Evolutionary conservation across 129 eudicot species (phyloP).

Genomic region (Deinandra increscens): DNA sequence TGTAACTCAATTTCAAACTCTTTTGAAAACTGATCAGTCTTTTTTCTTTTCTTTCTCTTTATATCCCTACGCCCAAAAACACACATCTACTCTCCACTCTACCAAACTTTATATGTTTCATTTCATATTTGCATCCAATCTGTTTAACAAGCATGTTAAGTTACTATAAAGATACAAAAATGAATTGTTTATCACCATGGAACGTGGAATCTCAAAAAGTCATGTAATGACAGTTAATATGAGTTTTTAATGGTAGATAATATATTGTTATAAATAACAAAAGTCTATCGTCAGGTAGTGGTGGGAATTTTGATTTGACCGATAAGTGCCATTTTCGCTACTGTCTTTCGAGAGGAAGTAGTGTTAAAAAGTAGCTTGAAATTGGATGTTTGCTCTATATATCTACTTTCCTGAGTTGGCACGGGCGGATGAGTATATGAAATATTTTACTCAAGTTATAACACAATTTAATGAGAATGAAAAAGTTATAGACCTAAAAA

Average conservation of each 20-base stretch:
- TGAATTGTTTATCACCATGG: background rate
- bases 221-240: background rate
- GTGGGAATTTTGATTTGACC: too few relatives aligned
- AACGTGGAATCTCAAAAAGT: background rate
- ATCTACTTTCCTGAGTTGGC: too few relatives aligned
- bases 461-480: too few relatives aligned
- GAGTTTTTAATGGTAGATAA: background rate
- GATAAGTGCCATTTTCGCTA: too few relatives aligned
- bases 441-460: too few relatives aligned
- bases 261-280: background rate
- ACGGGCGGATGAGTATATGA: too few relatives aligned
- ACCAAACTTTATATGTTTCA: slow-evolving; percentile 10
- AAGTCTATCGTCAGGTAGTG: too few relatives aligned
- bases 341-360: too few relatives aligned
- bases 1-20: slow-evolving; percentile 28
- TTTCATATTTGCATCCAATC: slow-evolving; percentile 10
- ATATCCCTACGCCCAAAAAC: background rate
- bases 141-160: background rate
- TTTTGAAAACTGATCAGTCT: slow-evolving; percentile 17
- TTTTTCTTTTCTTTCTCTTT: background rate
- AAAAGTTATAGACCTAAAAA: too few relatives aligned
- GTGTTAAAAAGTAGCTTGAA: too few relatives aligned
- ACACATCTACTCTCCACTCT: slow-evolving; percentile 13
- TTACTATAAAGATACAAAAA: background rate
- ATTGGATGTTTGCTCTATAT: too few relatives aligned